These are phyloP conservation scores for Takakia lepidozioides DNA, from an alignment of 225 moss, liverwort and hornwort species.

Conservation along the genomic window DNA sequence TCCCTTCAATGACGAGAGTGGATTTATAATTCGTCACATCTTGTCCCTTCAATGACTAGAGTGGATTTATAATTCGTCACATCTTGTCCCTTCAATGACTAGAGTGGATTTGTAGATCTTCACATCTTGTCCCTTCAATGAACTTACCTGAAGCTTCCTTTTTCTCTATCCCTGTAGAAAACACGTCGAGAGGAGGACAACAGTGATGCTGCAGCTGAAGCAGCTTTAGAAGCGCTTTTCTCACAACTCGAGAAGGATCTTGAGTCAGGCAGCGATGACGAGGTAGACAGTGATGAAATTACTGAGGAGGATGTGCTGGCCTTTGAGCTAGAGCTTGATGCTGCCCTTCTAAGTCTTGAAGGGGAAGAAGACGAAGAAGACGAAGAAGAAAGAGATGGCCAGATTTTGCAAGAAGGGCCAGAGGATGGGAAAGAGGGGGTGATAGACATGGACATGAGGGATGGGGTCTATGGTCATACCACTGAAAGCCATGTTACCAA, in stretches of 20 bases:
- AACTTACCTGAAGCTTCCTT: no score
- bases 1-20: no score
- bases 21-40: no score
- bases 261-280: slow-evolving; percentile 43
- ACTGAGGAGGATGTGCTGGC: slow-evolving; percentile 64
- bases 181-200: slow-evolving; percentile 13
- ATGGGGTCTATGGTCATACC: slow-evolving; percentile 36
- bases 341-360: slow-evolving; percentile 39
- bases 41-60: no score
- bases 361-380: slow-evolving; percentile 5
- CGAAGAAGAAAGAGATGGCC: slow-evolving; percentile 3
- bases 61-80: no score
- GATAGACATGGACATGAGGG: slow-evolving; percentile 41
- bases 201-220: slow-evolving; percentile 54
- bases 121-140: no score
- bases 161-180: no score
- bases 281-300: slow-evolving; percentile 28
- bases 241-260: slow-evolving; percentile 71
- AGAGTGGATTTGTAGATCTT: no score
- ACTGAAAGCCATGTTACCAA: neutral
- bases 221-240: slow-evolving; percentile 77
- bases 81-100: no score
- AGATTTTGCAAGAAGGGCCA: neutral
- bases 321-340: slow-evolving; percentile 62
- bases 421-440: slow-evolving; percentile 7